Evolutionary conservation across 2,329 filamentous ascomycete species (phyloP).

Genomic region (Decorospora gaudefroyi): DNA sequence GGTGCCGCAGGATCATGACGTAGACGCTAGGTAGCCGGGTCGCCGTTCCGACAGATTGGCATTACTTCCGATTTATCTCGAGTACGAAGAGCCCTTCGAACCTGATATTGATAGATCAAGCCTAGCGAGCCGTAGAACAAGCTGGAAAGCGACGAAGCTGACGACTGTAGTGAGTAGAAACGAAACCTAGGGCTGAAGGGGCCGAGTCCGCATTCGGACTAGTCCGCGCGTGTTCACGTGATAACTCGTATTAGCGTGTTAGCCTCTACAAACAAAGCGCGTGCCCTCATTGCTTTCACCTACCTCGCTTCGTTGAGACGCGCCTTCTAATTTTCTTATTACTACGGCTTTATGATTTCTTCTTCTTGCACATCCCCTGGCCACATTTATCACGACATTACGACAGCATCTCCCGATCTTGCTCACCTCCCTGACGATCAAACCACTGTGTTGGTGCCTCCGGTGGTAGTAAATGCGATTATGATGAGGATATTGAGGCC

Average conservation of each 20-base stretch:
- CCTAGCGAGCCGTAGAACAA: no score
- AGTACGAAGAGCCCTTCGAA: no score
- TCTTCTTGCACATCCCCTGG: no score
- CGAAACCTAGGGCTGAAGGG: neutral
- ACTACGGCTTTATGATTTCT: neutral
- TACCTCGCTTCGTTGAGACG: neutral
- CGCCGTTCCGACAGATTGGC: no score
- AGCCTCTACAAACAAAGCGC: constrained; percentile 12
- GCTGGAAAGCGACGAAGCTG: no score
- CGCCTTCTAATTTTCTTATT: neutral
- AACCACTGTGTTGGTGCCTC: neutral
- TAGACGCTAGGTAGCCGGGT: no score
- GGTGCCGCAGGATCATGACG: constrained; percentile 6
- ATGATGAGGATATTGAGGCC: constrained; percentile 11
- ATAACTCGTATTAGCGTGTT: constrained; percentile 36
- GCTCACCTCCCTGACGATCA: neutral
- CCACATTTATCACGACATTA: no score
- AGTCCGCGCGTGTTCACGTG: constrained; percentile 24
- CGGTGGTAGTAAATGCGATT: neutral
- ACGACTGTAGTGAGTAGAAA: neutral
- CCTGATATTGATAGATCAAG: no score
- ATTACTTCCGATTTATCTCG: neutral
- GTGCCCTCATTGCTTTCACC: constrained; percentile 9
- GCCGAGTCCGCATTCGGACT: neutral
- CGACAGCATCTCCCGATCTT: neutral